These are phyloP conservation scores for Mikania micrantha DNA, from an alignment of 129 eudicot species.

Conservation along the genomic window DNA sequence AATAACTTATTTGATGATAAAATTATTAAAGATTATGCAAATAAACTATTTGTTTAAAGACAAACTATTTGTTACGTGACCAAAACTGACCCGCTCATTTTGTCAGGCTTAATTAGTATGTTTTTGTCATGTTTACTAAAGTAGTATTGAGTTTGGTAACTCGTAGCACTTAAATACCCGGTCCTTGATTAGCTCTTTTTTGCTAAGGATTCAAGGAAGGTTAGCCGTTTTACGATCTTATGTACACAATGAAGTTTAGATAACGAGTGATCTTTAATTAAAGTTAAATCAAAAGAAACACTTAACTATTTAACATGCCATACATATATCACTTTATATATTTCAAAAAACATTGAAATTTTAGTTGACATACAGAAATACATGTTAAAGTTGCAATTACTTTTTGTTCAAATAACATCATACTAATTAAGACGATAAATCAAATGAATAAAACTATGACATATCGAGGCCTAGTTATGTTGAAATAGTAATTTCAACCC, in stretches of 20 bases:
- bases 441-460: neutral
- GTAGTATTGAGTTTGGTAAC: no score
- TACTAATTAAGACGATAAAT: constrained; percentile 21
- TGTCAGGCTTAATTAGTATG: no score
- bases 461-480: neutral
- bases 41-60: no score
- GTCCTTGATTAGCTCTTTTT: no score
- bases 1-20: no score
- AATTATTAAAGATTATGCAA: no score
- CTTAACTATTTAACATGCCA: neutral
- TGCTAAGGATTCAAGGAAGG: no score
- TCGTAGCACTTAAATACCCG: no score
- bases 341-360: neutral
- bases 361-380: neutral
- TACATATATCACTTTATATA: neutral
- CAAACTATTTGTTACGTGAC: no score
- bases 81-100: no score
- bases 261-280: neutral
- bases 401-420: constrained; percentile 15
- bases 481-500: constrained; percentile 13
- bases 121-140: neutral
- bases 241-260: no score
- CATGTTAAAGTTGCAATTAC: neutral
- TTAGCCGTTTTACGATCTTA: no score
- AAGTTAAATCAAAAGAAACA: neutral